Evolutionary conservation across 2,329 filamentous ascomycete species (phyloP).

Genomic region (Colletotrichum lupini): DNA sequence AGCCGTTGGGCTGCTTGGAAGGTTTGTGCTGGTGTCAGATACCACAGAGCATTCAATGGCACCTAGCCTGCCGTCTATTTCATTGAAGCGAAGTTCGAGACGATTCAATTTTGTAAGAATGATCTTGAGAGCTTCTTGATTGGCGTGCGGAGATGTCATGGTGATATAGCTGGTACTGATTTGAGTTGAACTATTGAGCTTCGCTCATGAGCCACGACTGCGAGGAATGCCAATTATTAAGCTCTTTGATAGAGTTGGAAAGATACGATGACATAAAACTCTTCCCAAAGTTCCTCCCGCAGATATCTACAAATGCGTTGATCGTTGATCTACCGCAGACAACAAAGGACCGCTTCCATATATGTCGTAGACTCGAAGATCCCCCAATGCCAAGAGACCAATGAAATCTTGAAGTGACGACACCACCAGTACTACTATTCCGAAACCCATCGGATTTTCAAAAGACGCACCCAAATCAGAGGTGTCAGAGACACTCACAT

Average conservation of each 20-base stretch:
- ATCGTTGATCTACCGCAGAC: background rate
- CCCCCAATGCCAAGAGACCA: background rate
- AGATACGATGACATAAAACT: background rate
- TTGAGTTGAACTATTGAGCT: too few relatives aligned
- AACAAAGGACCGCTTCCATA: background rate
- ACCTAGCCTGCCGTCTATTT: slow-evolving; percentile 6
- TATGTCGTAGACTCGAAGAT: background rate
- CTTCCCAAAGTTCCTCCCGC: background rate
- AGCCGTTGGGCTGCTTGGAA: background rate
- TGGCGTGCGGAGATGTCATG: slow-evolving; percentile 12
- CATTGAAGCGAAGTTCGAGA: slow-evolving; percentile 14
- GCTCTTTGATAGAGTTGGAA: background rate
- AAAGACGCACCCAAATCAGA: background rate
- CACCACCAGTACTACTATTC: background rate
- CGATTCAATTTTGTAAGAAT: slow-evolving; percentile 25
- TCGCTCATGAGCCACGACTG: background rate
- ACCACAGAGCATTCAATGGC: slow-evolving; percentile 16
- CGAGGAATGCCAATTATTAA: background rate
- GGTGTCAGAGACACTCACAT: background rate
- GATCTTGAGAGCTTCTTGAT: slow-evolving; percentile 25
- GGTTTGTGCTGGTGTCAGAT: background rate
- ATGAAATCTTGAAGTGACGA: background rate
- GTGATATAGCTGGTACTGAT: background rate
- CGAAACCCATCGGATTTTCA: background rate
- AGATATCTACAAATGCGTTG: background rate